Percentiles rank a stretch among this genome's conserved stretches.
Evolutionary conservation across 2,329 filamentous ascomycete genomes (phyloP).

Genomic region (Chlorencoelia australis): DNA sequence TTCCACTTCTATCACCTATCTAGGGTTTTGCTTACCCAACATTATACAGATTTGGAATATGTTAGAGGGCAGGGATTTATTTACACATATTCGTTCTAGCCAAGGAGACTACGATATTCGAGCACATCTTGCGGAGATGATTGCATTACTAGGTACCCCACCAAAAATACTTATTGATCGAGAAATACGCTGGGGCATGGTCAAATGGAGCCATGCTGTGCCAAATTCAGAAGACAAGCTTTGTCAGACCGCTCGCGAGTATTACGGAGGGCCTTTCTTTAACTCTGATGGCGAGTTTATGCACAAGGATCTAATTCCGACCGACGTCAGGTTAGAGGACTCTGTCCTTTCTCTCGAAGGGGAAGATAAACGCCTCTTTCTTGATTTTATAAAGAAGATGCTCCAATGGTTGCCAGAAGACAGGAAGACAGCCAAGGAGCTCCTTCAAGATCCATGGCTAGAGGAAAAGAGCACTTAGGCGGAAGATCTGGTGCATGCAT

Average conservation of each 20-base stretch:
- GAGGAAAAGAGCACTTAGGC: slow-evolving; percentile 3
- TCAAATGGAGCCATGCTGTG: slow-evolving; percentile 67
- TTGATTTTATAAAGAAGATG: slow-evolving; percentile 26
- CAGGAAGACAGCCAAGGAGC: slow-evolving; percentile 25
- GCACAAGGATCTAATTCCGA: slow-evolving; percentile 5
- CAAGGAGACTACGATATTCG: slow-evolving; percentile 37
- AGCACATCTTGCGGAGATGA: slow-evolving; percentile 21
- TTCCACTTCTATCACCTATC: slow-evolving; percentile 34
- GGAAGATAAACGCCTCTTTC: slow-evolving; percentile 25
- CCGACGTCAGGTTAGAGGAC: slow-evolving; percentile 2
- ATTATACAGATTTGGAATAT: slow-evolving; percentile 16
- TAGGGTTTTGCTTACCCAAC: slow-evolving; percentile 49
- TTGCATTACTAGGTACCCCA: slow-evolving; percentile 22
- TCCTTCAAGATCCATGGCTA: slow-evolving; percentile 27
- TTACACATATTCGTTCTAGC: slow-evolving; percentile 15
- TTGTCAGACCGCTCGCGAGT: slow-evolving; percentile 28
- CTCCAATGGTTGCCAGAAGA: slow-evolving; percentile 27
- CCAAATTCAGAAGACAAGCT: slow-evolving; percentile 19
- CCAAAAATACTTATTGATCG: slow-evolving; percentile 71
- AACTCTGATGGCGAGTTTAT: slow-evolving; percentile 12
- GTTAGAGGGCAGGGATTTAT: slow-evolving; percentile 18
- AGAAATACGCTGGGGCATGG: slow-evolving; percentile 34
- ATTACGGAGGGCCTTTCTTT: slow-evolving; percentile 31
- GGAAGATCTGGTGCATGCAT: slow-evolving; percentile 2
- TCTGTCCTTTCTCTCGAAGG: slow-evolving; percentile 17